Percentiles rank a stretch among this genome's conserved stretches.
These are phyloP conservation scores for Amanita rubescens DNA, from an alignment of 768 basidiomycete species.

Conservation along the genomic window DNA sequence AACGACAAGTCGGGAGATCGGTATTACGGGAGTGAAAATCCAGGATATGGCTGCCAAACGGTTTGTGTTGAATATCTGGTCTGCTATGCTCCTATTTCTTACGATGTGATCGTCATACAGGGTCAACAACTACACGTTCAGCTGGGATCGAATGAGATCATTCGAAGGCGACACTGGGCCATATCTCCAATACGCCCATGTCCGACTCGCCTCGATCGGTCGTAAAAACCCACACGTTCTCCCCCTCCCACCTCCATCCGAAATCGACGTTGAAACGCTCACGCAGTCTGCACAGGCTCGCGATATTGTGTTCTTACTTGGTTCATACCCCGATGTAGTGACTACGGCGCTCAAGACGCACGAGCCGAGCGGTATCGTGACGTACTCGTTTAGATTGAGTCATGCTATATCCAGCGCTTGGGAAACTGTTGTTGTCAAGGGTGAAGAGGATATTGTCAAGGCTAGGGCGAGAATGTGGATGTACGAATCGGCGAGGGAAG, in stretches of 20 bases:
- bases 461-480: constrained; percentile 84
- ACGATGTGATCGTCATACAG: constrained; percentile 30
- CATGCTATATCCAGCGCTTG: constrained; percentile 90
- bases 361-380: constrained; percentile 89
- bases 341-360: constrained; percentile 76
- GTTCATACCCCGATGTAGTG: constrained; percentile 88
- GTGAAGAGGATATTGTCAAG: constrained; percentile 67
- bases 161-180: constrained; percentile 96
- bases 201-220: constrained; percentile 82
- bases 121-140: constrained; percentile 94
- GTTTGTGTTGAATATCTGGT: constrained; percentile 32
- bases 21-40: constrained; percentile 94
- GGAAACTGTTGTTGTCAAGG: constrained; percentile 85
- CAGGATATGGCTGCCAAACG: constrained; percentile 95
- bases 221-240: constrained; percentile 88
- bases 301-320: constrained; percentile 81
- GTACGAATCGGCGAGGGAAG: constrained; percentile 84
- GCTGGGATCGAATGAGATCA: constrained; percentile 89
- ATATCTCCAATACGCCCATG: constrained; percentile 96
- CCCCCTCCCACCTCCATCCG: constrained; percentile 61
- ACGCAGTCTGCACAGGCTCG: constrained; percentile 64
- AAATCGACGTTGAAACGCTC: constrained; percentile 65
- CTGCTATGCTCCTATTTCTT: constrained; percentile 2
- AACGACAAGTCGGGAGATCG: constrained; percentile 70
- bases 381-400: constrained; percentile 78